A percentile compares a stretch with the other conserved stretches of the same genome.
Conservation (phyloP, 805 yeast genomes). For the Pichia nanzhaoensis region DNA sequence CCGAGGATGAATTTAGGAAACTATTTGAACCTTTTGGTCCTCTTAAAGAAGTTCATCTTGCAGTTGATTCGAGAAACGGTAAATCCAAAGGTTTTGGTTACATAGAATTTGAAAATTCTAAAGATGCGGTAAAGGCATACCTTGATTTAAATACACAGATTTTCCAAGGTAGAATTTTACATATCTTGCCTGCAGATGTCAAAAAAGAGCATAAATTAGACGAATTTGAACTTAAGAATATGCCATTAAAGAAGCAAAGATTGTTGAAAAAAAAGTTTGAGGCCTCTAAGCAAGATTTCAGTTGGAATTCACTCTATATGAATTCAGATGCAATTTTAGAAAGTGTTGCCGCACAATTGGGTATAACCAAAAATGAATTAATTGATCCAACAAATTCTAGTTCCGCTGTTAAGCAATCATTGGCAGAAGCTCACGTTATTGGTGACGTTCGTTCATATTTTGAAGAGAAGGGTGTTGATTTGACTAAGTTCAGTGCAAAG, state of each 20-base stretch:
- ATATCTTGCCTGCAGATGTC: conserved; percentile 77
- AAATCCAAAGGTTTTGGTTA: conserved; percentile 91
- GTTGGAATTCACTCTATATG: conserved; percentile 93
- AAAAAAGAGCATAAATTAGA: conserved; percentile 80
- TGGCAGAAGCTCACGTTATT: conserved; percentile 94
- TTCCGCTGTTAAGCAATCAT: conserved; percentile 92
- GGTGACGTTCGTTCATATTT: conserved; percentile 86
- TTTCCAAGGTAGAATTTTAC: conserved; percentile 90
- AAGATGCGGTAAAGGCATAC: conserved; percentile 74
- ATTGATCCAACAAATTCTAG: conserved; percentile 81
- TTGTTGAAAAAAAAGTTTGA: conserved; percentile 77
- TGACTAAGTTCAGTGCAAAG: conserved; percentile 57
- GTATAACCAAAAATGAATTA: conserved; percentile 74
- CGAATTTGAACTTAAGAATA: conserved; percentile 83
- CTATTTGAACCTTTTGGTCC: conserved; percentile 65
- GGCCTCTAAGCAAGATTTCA: conserved; percentile 80
- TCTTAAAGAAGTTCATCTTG: conserved; percentile 85
- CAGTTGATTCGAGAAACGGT: conserved; percentile 85
- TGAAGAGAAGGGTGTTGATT: conserved; percentile 78
- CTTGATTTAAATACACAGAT: conserved; percentile 73
- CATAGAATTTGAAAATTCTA: conserved; percentile 58
- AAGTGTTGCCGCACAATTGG: conserved; percentile 79
- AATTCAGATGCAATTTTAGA: conserved; percentile 88
- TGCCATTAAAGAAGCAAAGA: conserved; percentile 87
- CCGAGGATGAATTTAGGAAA: conserved; percentile 67